These are phyloP conservation scores for Annona squamosa DNA, from an alignment of 164 flowering plant species.

Conservation along the genomic window DNA sequence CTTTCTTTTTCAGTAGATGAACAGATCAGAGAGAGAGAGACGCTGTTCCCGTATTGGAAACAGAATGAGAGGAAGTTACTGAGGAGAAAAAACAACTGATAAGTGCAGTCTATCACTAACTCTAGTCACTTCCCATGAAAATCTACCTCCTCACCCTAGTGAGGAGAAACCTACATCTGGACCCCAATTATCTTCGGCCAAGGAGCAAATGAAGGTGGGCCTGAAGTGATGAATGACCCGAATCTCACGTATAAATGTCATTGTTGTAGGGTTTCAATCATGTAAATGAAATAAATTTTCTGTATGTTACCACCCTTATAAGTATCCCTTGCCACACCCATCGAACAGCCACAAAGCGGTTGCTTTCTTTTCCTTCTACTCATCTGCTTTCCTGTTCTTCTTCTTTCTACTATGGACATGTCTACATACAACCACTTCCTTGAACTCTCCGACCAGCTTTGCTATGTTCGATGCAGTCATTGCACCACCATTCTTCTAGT, in stretches of 20 bases:
- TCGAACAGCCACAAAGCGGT: not conserved
- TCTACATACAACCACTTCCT: slow-evolving; percentile 47
- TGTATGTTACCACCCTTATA: slow-evolving; percentile 9
- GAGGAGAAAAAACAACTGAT: slow-evolving; percentile 50
- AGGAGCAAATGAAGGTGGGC: not conserved
- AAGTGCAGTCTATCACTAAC: slow-evolving; percentile 19
- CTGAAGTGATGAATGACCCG: not conserved
- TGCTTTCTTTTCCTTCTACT: not conserved
- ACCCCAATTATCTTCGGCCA: not conserved
- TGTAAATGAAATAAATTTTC: not conserved
- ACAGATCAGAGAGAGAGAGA: slow-evolving; percentile 12
- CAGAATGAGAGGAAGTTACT: slow-evolving; percentile 23
- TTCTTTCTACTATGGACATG: slow-evolving; percentile 24
- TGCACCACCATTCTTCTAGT: slow-evolving; percentile 80
- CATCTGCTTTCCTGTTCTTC: not conserved
- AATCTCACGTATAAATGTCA: not conserved
- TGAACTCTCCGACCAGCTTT: slow-evolving; percentile 66
- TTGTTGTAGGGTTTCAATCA: not conserved
- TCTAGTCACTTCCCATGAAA: slow-evolving; percentile 26
- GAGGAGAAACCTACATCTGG: not conserved
- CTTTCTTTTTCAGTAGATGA: slow-evolving; percentile 13
- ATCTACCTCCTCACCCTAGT: slow-evolving; percentile 13
- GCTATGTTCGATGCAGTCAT: slow-evolving; percentile 82
- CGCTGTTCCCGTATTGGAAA: slow-evolving; percentile 21
- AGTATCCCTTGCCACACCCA: not conserved